Base-by-base conservation (phyloP, 1,284 basidiomycete genomes). In the Sporisorium scitamineum region DNA sequence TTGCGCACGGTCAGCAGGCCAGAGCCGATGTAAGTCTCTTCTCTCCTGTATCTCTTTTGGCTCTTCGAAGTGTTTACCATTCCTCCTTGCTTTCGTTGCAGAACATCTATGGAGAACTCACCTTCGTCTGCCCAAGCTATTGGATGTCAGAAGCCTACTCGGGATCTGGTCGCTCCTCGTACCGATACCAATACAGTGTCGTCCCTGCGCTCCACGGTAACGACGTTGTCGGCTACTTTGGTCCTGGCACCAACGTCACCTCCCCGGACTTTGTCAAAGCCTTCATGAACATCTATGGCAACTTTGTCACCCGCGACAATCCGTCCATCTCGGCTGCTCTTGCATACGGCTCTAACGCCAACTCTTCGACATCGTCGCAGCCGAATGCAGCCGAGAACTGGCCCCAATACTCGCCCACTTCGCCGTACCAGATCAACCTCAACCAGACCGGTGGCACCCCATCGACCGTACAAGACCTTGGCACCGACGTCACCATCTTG, bases 51-150 rank as follows among this genome's bases (percentile, higher is more conserved):
- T 3, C 22, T 20, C 14, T 22, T n/a, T 45, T 24, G 9, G 26
- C 18, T 27, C 31, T 32, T 2, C 37, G n/a, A 39, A 39, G 3
- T 22, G 20, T 6, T 51, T 4, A 42, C 20, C 29, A 4, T 52
- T 2, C 22, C 45, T 34, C 20, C 11, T 32, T n/a, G 7, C 11
- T 5, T 29, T 18, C 1, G 16, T 7, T 42, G 24, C 37, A 65
- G 58, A 73, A 73, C 58, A 73, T 73, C 20, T 68, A 68, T 8
- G 70, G 55, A 26, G 70, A 73, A 39, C 61, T 66, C n/a, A 64
- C 70, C 1, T 73, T 73, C 22, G 70, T 64, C 54, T 73, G 70
- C 42, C 70, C 70, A 0, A 64, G 61, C 56, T 73, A 73, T 61
- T 73, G 70, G 70, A 60, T 73, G 56, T 56, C 70, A 0, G 61